A percentile compares a stretch with the other conserved stretches of the same genome.
phyloP scores from a whole-genome alignment of 208 protist genomes.

The Leptomonas seymouri region DNA sequence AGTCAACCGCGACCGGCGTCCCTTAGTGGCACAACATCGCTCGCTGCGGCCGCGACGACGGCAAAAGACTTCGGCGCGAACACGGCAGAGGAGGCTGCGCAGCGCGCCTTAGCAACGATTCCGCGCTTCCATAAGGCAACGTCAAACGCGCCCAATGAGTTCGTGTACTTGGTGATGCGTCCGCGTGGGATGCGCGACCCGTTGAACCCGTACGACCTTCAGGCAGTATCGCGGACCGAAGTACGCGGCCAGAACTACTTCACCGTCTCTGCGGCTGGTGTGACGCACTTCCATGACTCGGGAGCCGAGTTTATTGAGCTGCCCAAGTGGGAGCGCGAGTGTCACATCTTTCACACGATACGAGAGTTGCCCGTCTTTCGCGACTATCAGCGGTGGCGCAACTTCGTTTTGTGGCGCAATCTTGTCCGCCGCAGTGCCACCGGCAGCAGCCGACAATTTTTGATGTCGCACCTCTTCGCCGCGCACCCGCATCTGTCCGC shows the following conservation, averaged over 20 bases:
- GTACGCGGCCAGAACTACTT: slow-evolving; percentile 89
- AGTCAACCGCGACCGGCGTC: neutral
- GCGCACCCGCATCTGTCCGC: slow-evolving; percentile 87
- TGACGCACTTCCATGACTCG: slow-evolving; percentile 93
- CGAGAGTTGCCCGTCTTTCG: slow-evolving; percentile 91
- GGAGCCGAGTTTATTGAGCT: slow-evolving; percentile 94
- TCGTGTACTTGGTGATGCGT: slow-evolving; percentile 89
- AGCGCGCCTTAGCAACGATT: slow-evolving; percentile 41
- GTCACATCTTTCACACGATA: slow-evolving; percentile 89
- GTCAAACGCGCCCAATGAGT: slow-evolving; percentile 89
- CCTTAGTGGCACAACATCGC: neutral
- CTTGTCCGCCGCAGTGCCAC: slow-evolving; percentile 89
- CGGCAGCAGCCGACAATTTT: slow-evolving; percentile 70
- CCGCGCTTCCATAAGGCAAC: slow-evolving; percentile 77
- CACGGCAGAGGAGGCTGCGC: slow-evolving; percentile 18
- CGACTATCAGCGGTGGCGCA: slow-evolving; percentile 94
- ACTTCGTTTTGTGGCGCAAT: slow-evolving; percentile 93
- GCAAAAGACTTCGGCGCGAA: neutral
- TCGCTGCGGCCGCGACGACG: neutral
- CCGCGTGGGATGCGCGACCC: slow-evolving; percentile 80
- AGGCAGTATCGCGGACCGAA: slow-evolving; percentile 91
- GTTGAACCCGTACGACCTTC: slow-evolving; percentile 95
- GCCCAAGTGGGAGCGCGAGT: slow-evolving; percentile 94
- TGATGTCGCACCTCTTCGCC: slow-evolving; percentile 89
- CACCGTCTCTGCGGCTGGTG: slow-evolving; percentile 93